Base-by-base conservation (phyloP, 2,329 filamentous ascomycete species). In the Aspergillus sojae region DNA sequence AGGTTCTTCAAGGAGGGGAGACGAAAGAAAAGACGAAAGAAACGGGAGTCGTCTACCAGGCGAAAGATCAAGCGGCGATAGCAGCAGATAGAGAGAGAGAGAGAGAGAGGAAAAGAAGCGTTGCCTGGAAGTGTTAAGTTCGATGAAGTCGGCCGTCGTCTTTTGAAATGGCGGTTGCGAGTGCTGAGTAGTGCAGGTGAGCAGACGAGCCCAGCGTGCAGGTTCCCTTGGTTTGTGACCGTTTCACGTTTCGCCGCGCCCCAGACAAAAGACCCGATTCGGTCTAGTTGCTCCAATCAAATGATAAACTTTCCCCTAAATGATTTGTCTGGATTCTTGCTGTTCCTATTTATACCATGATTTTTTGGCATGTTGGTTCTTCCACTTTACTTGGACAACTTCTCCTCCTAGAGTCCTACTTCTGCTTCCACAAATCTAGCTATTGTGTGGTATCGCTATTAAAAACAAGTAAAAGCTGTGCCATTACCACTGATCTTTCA, bases 161-260 rank as follows among this genome's bases (percentile, higher is more conserved):
- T 61, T 39, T 39, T 69, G 68, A 68, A 67, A 67, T 69, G 66
- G 67, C 63, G 66, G 68, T 69, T 71, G 65, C 67, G n/a, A 55
- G 71, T 72, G 70, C 62, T 67, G 60, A 70, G 66, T 55, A 55
- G 52, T 72, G 68, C 66, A 72, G 69, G 69, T 70, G 66, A 71
- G 70, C 71, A 72, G 69, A 66, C 60, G 71, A 69, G 64, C 71
- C 69, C 65, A 67, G 66, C 66, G 67, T 71, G 71, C 68, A 71
- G 67, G 63, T 67, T 65, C 61, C 60, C 57, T 45, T 43, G 52
- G 32, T 52, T 58, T 66, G 64, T 66, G 67, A 69, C 68, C 65
- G 68, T 71, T 69, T 70, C 69, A 69, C 63, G 62, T 67, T 70
- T 50, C 57, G 52, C 39, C 39, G 39, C 16, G 39, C 54, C 50